Percentiles rank a stretch among this genome's conserved stretches.
Evolutionary conservation across 768 basidiomycete species (phyloP).

Genomic region (Kwoniella shandongensis): DNA sequence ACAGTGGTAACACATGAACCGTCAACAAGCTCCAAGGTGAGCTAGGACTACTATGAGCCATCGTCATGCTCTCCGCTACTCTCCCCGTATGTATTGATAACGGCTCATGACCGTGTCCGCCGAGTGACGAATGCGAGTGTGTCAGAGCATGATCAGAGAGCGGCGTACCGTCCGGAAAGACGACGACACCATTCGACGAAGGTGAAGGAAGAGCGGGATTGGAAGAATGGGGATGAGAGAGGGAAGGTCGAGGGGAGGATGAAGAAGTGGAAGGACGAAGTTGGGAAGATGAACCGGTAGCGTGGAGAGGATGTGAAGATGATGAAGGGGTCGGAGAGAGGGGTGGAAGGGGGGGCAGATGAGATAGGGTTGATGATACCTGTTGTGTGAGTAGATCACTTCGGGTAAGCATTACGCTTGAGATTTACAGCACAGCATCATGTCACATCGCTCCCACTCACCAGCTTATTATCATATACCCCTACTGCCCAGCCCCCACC

Average conservation of each 20-base stretch:
- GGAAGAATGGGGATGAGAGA: slow-evolving; percentile 11
- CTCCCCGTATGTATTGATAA: too few relatives aligned
- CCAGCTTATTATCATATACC: slow-evolving; percentile 51
- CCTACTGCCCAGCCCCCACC: slow-evolving; percentile 26
- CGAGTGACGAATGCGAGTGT: background rate
- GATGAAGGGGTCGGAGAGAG: slow-evolving; percentile 34
- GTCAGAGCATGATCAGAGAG: slow-evolving; percentile 17
- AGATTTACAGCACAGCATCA: background rate
- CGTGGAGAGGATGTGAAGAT: slow-evolving; percentile 7
- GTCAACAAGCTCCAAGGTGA: slow-evolving; percentile 80
- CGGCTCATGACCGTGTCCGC: slow-evolving; percentile 7
- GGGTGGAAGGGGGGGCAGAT: slow-evolving; percentile 42
- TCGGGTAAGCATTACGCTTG: background rate
- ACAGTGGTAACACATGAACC: slow-evolving; percentile 82
- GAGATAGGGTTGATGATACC: slow-evolving; percentile 47
- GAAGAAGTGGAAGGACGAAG: background rate
- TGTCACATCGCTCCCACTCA: slow-evolving; percentile 32
- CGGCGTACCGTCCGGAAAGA: slow-evolving; percentile 37
- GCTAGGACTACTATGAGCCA: slow-evolving; percentile 46
- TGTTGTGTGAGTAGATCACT: background rate
- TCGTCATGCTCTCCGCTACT: slow-evolving; percentile 29
- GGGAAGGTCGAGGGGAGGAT: slow-evolving; percentile 2
- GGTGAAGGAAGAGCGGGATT: slow-evolving; percentile 18
- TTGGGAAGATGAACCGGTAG: background rate
- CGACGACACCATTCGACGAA: slow-evolving; percentile 17